These are phyloP conservation scores for Talaromyces marneffei DNA, from an alignment of 2,329 filamentous ascomycete species.

Conservation along the genomic window DNA sequence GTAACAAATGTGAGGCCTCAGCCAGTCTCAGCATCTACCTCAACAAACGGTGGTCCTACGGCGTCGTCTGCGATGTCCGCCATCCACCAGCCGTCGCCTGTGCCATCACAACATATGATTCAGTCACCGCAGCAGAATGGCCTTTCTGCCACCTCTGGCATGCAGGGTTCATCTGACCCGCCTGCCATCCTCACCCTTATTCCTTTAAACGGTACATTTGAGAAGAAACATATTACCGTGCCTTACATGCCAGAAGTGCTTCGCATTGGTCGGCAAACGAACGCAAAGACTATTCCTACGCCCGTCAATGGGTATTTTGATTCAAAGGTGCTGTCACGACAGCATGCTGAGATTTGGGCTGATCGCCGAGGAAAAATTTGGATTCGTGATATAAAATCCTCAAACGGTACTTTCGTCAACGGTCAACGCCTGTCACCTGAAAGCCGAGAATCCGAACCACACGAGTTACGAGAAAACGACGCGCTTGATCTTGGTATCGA, in stretches of 20 bases:
- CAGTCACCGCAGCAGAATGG: constrained; percentile 60
- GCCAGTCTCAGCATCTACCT: constrained; percentile 53
- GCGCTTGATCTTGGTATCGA: constrained; percentile 94
- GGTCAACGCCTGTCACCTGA: constrained; percentile 83
- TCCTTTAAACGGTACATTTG: constrained; percentile 93
- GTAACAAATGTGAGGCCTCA: constrained; percentile 58
- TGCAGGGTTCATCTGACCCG: constrained; percentile 46
- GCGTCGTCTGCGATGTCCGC: constrained; percentile 59
- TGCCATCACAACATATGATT: constrained; percentile 63
- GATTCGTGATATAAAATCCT: constrained; percentile 96
- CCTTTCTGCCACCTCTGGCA: constrained; percentile 37
- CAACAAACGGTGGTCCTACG: constrained; percentile 44
- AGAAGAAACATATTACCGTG: constrained; percentile 91
- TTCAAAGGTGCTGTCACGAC: constrained; percentile 91
- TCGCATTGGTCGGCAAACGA: constrained; percentile 91
- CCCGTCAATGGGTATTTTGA: constrained; percentile 93
- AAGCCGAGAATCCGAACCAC: constrained; percentile 92
- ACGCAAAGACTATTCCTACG: constrained; percentile 90
- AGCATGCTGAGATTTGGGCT: constrained; percentile 95
- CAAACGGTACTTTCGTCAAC: constrained; percentile 97
- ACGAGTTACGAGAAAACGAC: constrained; percentile 86
- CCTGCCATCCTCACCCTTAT: constrained; percentile 78
- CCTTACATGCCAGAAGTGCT: constrained; percentile 92
- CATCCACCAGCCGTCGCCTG: constrained; percentile 56
- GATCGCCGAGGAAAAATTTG: constrained; percentile 80